Conservation (phyloP, 768 basidiomycete species). For the Kwoniella pini region DNA sequence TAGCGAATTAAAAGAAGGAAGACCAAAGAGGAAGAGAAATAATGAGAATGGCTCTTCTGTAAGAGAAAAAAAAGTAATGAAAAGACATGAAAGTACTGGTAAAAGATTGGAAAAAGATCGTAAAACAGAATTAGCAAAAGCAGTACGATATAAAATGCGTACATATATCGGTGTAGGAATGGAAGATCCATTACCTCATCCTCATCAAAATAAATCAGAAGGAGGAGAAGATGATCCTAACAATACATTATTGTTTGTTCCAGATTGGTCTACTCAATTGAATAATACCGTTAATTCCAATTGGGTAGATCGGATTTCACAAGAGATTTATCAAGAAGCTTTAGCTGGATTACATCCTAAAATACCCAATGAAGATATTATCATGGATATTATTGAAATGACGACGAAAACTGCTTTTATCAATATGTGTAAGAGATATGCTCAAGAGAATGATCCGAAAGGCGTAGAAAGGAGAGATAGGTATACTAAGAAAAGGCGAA, state of each 20-base stretch:
- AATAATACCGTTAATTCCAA: conserved; percentile 9
- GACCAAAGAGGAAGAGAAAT: not conserved
- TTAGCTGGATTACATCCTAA: conserved; percentile 9
- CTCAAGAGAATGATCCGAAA: conserved; percentile 39
- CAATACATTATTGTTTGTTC: not conserved
- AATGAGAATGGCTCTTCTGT: not conserved
- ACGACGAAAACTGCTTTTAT: conserved; percentile 37
- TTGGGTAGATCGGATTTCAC: conserved; percentile 23
- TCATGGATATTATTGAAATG: conserved; percentile 14
- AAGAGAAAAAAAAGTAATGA: conserved; percentile 10
- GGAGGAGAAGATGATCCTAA: not conserved
- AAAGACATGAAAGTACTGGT: conserved; percentile 30
- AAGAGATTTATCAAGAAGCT: conserved; percentile 20
- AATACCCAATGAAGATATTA: conserved; percentile 25
- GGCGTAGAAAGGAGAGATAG: conserved; percentile 31
- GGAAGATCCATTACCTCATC: conserved; percentile 27
- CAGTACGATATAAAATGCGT: conserved; percentile 26
- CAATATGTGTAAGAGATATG: conserved; percentile 43
- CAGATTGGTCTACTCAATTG: conserved; percentile 7
- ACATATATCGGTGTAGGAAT: conserved; percentile 9
- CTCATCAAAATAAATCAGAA: not conserved
- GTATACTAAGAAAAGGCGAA: conserved; percentile 46
- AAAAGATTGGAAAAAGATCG: conserved; percentile 36
- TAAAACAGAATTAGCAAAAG: conserved; percentile 27
- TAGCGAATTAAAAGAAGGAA: not conserved